Evolutionary conservation across 2,329 filamentous ascomycete genomes (phyloP).

Genomic region (Fusarium euwallaceae): DNA sequence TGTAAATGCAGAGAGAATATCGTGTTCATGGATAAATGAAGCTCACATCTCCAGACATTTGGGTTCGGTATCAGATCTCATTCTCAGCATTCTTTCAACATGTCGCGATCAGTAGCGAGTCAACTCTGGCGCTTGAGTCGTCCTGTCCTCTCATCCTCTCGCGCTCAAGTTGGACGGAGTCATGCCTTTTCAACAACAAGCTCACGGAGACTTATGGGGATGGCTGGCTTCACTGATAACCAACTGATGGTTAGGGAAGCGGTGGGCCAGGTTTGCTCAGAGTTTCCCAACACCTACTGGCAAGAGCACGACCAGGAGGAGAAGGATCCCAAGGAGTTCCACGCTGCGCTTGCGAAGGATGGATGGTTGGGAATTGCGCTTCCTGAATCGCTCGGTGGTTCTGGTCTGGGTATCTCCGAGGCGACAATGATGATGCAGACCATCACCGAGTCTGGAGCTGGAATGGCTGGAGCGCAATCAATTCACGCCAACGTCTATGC

Average conservation of each 20-base stretch:
- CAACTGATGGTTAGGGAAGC: conserved; percentile 81
- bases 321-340: conserved; percentile 80
- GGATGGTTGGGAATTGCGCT: conserved; percentile 88
- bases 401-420: conserved; percentile 82
- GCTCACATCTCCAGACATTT: background rate
- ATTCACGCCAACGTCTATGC: conserved; percentile 79
- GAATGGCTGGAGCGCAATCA: conserved; percentile 77
- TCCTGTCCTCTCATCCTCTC: conserved; percentile 8
- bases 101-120: conserved; percentile 26
- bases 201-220: conserved; percentile 72
- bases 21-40: conserved; percentile 21
- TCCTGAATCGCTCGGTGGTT: conserved; percentile 79
- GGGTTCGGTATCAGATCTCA: background rate
- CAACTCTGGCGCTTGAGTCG: conserved; percentile 25
- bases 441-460: conserved; percentile 82
- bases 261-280: conserved; percentile 74
- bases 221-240: conserved; percentile 77
- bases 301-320: conserved; percentile 78
- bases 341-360: conserved; percentile 78
- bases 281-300: conserved; percentile 84
- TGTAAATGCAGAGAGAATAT: conserved; percentile 9
- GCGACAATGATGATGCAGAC: conserved; percentile 91
- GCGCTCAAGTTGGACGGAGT: background rate
- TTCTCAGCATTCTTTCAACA: background rate
- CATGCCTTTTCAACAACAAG: conserved; percentile 54